phyloP scores from a whole-genome alignment of 2,329 filamentous ascomycete genomes.

The Colletotrichum lentis region DNA sequence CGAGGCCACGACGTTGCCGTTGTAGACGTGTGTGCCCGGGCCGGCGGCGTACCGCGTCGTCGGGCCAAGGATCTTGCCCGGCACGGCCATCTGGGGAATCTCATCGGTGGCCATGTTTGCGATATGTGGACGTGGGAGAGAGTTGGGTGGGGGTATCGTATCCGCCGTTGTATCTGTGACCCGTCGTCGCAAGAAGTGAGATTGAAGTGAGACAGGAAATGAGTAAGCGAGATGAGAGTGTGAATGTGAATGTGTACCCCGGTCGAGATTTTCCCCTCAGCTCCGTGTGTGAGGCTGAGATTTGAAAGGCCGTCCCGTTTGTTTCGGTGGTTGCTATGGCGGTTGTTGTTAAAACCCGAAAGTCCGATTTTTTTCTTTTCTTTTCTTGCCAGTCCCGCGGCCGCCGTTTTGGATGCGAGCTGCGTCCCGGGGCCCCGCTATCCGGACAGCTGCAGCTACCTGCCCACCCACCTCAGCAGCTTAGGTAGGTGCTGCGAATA shows the following conservation, averaged over 20 bases:
- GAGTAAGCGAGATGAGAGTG: neutral
- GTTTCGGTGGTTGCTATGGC: constrained; percentile 19
- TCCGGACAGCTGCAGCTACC: constrained; percentile 20
- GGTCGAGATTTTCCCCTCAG: constrained; percentile 4
- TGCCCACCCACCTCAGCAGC: neutral
- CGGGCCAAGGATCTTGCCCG: constrained; percentile 81
- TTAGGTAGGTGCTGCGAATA: too few relatives aligned
- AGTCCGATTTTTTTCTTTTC: constrained; percentile 33
- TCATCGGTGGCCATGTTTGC: constrained; percentile 48
- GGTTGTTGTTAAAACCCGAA: constrained; percentile 33
- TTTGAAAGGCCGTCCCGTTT: constrained; percentile 21
- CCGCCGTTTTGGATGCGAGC: constrained; percentile 23
- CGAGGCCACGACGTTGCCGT: constrained; percentile 79
- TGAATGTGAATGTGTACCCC: neutral
- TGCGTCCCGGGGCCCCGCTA: constrained; percentile 28
- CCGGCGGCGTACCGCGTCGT: constrained; percentile 74
- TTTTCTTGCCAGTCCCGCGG: constrained; percentile 17
- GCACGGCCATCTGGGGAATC: constrained; percentile 70
- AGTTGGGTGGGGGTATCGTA: neutral
- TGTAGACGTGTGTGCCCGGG: constrained; percentile 83
- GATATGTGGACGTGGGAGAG: constrained; percentile 24
- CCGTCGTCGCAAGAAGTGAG: neutral
- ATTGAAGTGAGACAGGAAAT: neutral
- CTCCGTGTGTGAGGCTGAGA: constrained; percentile 16
- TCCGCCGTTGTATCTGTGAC: constrained; percentile 1